Conservation (phyloP, 352 stramenopile genomes). For the Pythium volutum region DNA sequence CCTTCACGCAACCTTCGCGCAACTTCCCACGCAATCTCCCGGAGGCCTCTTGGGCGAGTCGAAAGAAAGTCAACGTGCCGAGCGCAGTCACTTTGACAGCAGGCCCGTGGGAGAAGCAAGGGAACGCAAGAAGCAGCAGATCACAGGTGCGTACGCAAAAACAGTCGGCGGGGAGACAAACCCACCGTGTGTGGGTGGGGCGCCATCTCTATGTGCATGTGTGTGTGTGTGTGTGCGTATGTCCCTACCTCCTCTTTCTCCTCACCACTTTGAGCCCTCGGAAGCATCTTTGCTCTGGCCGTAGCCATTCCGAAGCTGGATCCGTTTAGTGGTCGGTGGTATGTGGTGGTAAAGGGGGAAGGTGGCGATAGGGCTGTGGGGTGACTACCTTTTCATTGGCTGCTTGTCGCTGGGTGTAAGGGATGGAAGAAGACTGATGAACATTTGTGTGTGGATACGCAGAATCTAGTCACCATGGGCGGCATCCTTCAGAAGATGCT, state of each 20-base stretch:
- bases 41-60: conserved; percentile 12
- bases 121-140: background rate
- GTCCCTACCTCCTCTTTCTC: background rate
- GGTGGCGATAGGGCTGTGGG: background rate
- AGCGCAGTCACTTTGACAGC: conserved; percentile 20
- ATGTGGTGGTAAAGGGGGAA: no score
- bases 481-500: conserved; percentile 93
- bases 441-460: background rate
- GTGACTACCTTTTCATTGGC: background rate
- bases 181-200: no score
- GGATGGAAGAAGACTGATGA: conserved; percentile 12
- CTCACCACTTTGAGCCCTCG: background rate
- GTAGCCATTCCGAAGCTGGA: background rate
- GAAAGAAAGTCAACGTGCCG: conserved; percentile 23
- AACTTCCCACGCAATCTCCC: background rate
- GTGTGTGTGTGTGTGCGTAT: background rate
- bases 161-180: background rate
- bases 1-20: conserved; percentile 26
- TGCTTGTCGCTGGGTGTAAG: background rate
- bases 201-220: background rate
- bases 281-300: background rate
- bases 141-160: background rate
- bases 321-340: background rate
- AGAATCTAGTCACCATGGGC: conserved; percentile 72
- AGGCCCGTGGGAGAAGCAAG: conserved; percentile 6